A percentile compares a stretch with the other conserved stretches of the same genome.
Evolutionary conservation across 2,329 filamentous ascomycete genomes (phyloP).

Genomic region (Diaporthe caulivora): DNA sequence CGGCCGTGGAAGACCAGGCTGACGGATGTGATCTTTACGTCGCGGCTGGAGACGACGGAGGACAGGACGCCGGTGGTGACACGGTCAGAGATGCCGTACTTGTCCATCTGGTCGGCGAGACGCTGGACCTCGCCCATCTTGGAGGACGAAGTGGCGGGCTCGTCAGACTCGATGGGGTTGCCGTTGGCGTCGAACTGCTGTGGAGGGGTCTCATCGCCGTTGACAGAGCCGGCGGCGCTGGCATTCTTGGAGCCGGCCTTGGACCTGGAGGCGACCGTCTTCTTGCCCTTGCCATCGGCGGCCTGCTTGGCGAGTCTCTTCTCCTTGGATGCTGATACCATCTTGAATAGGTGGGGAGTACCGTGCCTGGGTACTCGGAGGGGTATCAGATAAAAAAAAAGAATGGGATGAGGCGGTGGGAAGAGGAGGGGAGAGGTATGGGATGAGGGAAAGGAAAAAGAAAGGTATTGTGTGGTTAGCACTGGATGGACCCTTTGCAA

Average conservation of each 20-base stretch:
- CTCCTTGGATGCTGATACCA: constrained; percentile 78
- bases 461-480: constrained; percentile 12
- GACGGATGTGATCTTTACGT: constrained; percentile 96
- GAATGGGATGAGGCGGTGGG: background rate
- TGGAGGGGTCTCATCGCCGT: constrained; percentile 71
- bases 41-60: constrained; percentile 85
- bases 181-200: constrained; percentile 70
- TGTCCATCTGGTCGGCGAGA: constrained; percentile 92
- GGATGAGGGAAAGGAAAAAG: background rate
- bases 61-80: constrained; percentile 97
- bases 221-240: constrained; percentile 74
- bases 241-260: constrained; percentile 77
- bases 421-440: background rate
- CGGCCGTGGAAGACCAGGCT: constrained; percentile 98
- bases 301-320: constrained; percentile 80
- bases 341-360: constrained; percentile 53
- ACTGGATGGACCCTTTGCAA: constrained; percentile 30
- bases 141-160: constrained; percentile 76
- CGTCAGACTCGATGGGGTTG: constrained; percentile 67
- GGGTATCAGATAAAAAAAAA: constrained; percentile 2
- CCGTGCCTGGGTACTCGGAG: constrained; percentile 10
- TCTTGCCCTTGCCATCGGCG: constrained; percentile 81
- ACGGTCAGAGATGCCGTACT: constrained; percentile 94
- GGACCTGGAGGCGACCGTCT: constrained; percentile 75
- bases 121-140: constrained; percentile 88